Evolutionary conservation across 1,284 basidiomycete species (phyloP).

Genomic region (Ceraceosorus bombacis): DNA sequence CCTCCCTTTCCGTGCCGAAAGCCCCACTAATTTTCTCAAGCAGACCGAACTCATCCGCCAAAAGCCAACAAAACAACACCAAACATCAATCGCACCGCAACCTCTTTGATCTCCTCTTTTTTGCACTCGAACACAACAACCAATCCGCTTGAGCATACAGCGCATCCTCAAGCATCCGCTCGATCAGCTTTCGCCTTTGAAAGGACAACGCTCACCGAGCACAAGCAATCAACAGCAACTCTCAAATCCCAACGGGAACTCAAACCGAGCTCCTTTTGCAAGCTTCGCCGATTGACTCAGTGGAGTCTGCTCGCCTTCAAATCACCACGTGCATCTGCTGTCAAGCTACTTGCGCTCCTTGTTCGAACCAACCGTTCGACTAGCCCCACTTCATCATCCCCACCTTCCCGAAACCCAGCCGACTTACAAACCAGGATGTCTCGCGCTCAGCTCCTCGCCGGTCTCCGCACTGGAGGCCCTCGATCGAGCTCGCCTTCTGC

Average conservation of each 20-base stretch:
- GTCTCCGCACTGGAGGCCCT: conserved; percentile 33
- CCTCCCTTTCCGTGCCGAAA: too few species aligned
- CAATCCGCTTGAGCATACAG: not conserved
- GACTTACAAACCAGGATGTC: conserved; percentile 3
- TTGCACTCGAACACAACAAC: not conserved
- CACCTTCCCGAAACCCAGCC: too few species aligned
- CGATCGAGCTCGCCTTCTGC: conserved; percentile 20
- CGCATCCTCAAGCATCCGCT: not conserved
- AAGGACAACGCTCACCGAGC: too few species aligned
- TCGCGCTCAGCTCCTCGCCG: conserved; percentile 28
- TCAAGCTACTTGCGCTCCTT: not conserved
- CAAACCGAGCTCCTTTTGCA: not conserved
- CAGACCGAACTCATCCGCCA: too few species aligned
- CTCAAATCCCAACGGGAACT: too few species aligned
- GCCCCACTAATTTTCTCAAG: too few species aligned
- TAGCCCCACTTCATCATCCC: not conserved
- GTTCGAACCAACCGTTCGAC: not conserved
- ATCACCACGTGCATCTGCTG: not conserved
- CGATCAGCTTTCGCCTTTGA: too few species aligned
- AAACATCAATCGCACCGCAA: not conserved
- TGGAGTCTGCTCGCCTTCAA: not conserved
- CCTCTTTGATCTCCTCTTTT: not conserved
- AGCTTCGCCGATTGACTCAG: not conserved
- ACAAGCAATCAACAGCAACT: too few species aligned
- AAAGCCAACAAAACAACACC: too few species aligned